phyloP scores from a whole-genome alignment of 129 eudicot genomes.

The Deinandra increscens region DNA sequence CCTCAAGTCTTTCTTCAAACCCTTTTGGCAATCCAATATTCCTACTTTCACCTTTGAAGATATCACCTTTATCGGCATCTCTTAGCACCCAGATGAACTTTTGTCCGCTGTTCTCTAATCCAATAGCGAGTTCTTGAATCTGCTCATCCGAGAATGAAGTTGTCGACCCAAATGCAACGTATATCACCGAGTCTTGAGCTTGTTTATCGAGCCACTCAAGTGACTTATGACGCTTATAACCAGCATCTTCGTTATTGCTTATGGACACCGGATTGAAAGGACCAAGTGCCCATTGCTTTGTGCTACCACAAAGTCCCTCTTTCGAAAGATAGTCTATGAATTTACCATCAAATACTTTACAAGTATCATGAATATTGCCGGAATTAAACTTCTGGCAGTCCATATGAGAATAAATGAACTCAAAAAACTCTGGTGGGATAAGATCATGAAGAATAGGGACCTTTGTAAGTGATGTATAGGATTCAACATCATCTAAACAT shows the following conservation, averaged over 20 bases:
- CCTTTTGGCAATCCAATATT: constrained; percentile 35
- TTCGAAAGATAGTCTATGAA: constrained; percentile 30
- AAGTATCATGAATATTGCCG: constrained; percentile 52
- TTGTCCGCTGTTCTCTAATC: constrained; percentile 28
- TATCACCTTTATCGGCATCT: constrained; percentile 41
- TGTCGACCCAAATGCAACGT: constrained; percentile 50
- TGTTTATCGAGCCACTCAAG: constrained; percentile 54
- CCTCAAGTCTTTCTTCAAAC: constrained; percentile 32
- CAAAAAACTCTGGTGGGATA: constrained; percentile 24
- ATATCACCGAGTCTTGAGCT: constrained; percentile 40
- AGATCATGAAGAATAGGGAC: constrained; percentile 33
- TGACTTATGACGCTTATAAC: constrained; percentile 17
- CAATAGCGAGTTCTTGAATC: constrained; percentile 32
- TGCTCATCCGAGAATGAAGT: constrained; percentile 30
- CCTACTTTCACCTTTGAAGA: constrained; percentile 15
- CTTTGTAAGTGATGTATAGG: constrained; percentile 9
- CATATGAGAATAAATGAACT: not conserved
- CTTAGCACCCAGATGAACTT: constrained; percentile 45
- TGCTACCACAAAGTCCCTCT: constrained; percentile 18
- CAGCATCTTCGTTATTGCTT: not conserved
- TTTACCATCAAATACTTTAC: constrained; percentile 44
- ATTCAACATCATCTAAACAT: constrained; percentile 21
- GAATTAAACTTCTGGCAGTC: constrained; percentile 14
- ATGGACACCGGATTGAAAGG: constrained; percentile 40
- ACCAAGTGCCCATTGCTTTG: constrained; percentile 51